Conservation (phyloP, 1,139 yeast genomes). For the Yamadazyma triangularis region DNA sequence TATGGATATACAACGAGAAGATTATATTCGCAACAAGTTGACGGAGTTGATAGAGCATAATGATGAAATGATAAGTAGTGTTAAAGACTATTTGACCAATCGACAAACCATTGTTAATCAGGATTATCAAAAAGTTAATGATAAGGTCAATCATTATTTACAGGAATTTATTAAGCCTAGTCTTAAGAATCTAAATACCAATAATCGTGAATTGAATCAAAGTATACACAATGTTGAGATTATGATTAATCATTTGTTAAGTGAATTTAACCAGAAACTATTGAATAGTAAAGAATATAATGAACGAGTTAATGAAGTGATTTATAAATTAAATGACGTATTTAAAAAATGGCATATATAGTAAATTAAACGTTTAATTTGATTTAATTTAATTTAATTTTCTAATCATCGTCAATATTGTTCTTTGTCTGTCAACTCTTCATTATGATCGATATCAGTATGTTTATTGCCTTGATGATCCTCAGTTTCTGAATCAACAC, state of each 20-base stretch:
- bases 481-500: neutral
- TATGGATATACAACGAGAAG: conserved; percentile 44
- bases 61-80: conserved; percentile 34
- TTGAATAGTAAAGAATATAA: neutral
- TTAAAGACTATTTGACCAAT: conserved; percentile 32
- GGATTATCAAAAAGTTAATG: conserved; percentile 9
- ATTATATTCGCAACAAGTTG: conserved; percentile 30
- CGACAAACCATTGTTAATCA: conserved; percentile 11
- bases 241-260: too few species aligned
- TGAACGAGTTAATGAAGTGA: conserved; percentile 16
- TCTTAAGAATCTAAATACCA: conserved; percentile 13
- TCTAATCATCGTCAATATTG: too few species aligned
- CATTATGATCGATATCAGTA: too few species aligned
- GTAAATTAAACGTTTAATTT: too few species aligned
- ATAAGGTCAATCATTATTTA: conserved; percentile 12
- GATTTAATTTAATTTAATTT: too few species aligned
- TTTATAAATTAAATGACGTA: conserved; percentile 17
- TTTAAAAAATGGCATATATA: neutral
- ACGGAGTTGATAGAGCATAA: conserved; percentile 34
- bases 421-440: too few species aligned
- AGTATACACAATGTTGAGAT: conserved; percentile 9
- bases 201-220: conserved; percentile 10
- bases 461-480: neutral
- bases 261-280: conserved; percentile 6
- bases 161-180: conserved; percentile 12